Evolutionary conservation across 768 basidiomycete genomes (phyloP).

Genomic region (Pholiota molesta): DNA sequence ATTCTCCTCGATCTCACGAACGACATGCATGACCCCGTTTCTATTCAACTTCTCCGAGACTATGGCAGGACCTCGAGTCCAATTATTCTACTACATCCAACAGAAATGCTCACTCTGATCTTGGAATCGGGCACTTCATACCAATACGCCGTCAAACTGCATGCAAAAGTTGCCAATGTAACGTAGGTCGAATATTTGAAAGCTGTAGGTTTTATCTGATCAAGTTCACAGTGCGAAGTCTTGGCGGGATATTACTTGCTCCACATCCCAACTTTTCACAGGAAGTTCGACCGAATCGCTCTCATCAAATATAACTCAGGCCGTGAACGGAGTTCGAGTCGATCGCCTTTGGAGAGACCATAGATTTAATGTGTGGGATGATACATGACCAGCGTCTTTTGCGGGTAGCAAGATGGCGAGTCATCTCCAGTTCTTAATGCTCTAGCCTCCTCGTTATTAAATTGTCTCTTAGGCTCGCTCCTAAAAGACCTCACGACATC

Average conservation of each 20-base stretch:
- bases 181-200: constrained; percentile 48
- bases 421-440: background rate
- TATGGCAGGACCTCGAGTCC: constrained; percentile 60
- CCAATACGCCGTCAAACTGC: constrained; percentile 69
- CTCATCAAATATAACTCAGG: constrained; percentile 33
- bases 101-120: constrained; percentile 66
- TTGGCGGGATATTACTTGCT: constrained; percentile 67
- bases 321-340: constrained; percentile 58
- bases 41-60: constrained; percentile 65
- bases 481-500: background rate
- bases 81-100: constrained; percentile 60
- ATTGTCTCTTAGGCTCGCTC: background rate
- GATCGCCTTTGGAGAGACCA: constrained; percentile 71
- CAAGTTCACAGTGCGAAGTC: constrained; percentile 52
- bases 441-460: background rate
- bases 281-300: constrained; percentile 33
- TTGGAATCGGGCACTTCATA: constrained; percentile 72
- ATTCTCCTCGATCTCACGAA: constrained; percentile 71
- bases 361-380: constrained; percentile 65
- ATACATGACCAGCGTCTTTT: constrained; percentile 31
- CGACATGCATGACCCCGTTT: constrained; percentile 65
- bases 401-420: background rate
- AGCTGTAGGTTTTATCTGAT: background rate
- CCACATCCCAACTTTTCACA: constrained; percentile 63
- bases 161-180: constrained; percentile 67